A percentile compares a stretch with the other conserved stretches of the same genome.
Conservation (phyloP, 371 early-diverging fungal genomes). For the Lichtheimia corymbifera region DNA sequence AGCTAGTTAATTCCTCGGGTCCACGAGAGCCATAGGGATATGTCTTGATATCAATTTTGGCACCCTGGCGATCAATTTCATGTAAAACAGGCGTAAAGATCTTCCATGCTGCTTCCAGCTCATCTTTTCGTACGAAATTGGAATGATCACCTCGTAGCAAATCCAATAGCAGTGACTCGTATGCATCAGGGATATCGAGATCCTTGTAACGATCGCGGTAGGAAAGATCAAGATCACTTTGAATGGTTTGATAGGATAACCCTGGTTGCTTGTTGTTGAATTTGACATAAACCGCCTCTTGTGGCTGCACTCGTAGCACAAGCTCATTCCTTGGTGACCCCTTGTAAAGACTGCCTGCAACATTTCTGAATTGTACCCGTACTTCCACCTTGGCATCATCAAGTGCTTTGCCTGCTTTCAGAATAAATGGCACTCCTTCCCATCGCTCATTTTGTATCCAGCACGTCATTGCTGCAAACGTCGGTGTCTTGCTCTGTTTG, state of each 20-base stretch:
- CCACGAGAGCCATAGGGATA: constrained; percentile 90
- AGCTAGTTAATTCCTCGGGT: constrained; percentile 75
- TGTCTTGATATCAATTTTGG: constrained; percentile 61
- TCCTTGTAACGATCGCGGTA: constrained; percentile 85
- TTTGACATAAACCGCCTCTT: constrained; percentile 94
- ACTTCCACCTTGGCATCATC: constrained; percentile 86
- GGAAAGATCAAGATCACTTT: constrained; percentile 90
- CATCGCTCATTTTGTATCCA: constrained; percentile 87
- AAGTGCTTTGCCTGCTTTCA: constrained; percentile 91
- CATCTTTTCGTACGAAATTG: constrained; percentile 96
- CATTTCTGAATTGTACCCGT: constrained; percentile 90
- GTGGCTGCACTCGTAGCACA: constrained; percentile 92
- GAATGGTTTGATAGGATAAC: constrained; percentile 64
- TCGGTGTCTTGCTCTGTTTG: constrained; percentile 73
- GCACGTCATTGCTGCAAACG: constrained; percentile 84
- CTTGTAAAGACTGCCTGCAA: constrained; percentile 75
- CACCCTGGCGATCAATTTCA: constrained; percentile 65
- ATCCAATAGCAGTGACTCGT: constrained; percentile 91
- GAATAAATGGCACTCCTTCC: constrained; percentile 90
- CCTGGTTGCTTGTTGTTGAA: constrained; percentile 92
- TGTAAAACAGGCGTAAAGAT: constrained; percentile 94
- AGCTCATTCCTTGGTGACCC: constrained; percentile 87
- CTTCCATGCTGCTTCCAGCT: constrained; percentile 94
- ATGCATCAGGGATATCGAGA: constrained; percentile 92
- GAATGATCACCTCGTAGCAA: constrained; percentile 87